Evolutionary conservation across 139 green algal genomes (phyloP).

Genomic region (Picochlorum sp.): DNA sequence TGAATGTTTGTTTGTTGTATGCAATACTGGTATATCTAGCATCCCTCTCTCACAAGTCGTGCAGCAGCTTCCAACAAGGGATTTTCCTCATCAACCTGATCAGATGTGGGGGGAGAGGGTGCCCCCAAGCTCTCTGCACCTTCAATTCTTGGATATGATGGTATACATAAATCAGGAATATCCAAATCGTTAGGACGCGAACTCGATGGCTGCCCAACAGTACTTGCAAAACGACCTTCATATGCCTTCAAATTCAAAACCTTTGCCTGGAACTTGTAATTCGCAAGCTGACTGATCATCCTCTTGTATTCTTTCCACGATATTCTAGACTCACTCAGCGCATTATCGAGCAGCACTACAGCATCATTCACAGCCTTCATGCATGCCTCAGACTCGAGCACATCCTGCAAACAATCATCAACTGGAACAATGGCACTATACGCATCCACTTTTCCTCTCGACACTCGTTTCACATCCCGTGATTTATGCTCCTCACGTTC

Average conservation of each 20-base stretch:
- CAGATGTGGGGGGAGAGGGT: background rate
- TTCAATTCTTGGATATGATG: slow-evolving; percentile 2
- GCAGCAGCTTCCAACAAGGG: background rate
- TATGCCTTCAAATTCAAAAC: background rate
- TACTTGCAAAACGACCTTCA: no score
- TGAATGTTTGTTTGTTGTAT: no score
- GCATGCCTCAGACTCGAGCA: background rate
- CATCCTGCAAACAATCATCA: background rate
- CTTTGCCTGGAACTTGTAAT: slow-evolving; percentile 2
- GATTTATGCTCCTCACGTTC: slow-evolving; percentile 1
- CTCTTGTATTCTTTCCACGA: slow-evolving; percentile 7
- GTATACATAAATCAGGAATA: no score
- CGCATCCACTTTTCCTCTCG: background rate
- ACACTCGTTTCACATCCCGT: background rate
- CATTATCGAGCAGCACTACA: slow-evolving; percentile 1
- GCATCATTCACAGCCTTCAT: slow-evolving; percentile 6
- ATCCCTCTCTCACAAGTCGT: no score
- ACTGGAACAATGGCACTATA: slow-evolving; percentile 6
- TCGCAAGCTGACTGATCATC: background rate
- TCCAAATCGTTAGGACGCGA: no score
- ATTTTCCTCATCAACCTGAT: background rate
- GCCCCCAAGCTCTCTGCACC: background rate
- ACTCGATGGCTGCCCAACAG: no score
- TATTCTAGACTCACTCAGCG: background rate
- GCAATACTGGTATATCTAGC: no score